These are phyloP conservation scores for Rhizophagus prolifer DNA, from an alignment of 192 early-diverging fungal species.

Conservation along the genomic window DNA sequence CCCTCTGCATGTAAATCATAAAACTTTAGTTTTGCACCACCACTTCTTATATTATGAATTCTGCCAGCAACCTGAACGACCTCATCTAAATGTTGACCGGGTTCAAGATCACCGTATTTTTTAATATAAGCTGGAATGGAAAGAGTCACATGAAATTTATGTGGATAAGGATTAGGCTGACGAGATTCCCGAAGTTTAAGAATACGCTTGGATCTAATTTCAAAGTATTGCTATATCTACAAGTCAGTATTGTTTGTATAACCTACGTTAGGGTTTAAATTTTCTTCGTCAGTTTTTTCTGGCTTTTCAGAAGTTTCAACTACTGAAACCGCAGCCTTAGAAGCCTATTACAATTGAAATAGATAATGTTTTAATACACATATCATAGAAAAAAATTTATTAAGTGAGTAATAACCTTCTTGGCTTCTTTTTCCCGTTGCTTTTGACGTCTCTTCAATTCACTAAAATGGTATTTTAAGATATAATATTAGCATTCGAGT, in stretches of 20 bases:
- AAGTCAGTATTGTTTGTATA: background rate
- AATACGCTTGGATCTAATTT: conserved; percentile 87
- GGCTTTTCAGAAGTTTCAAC: conserved; percentile 45
- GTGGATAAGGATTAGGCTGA: conserved; percentile 92
- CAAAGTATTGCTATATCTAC: conserved; percentile 83
- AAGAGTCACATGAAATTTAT: conserved; percentile 95
- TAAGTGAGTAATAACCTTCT: conserved; percentile 48
- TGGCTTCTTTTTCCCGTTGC: conserved; percentile 86
- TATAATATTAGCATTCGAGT: background rate
- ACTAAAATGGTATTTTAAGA: conserved; percentile 41
- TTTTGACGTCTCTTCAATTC: conserved; percentile 92
- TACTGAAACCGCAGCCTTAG: conserved; percentile 53
- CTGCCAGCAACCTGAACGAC: conserved; percentile 84
- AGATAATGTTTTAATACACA: background rate
- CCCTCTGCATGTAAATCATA: conserved; percentile 95
- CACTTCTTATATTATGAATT: conserved; percentile 94
- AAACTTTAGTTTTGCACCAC: conserved; percentile 88
- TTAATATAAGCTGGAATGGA: conserved; percentile 84
- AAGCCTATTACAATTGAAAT: conserved; percentile 40
- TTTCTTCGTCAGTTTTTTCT: conserved; percentile 69
- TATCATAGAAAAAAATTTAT: background rate
- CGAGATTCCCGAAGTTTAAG: conserved; percentile 77
- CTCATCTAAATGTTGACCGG: conserved; percentile 67
- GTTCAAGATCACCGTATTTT: conserved; percentile 71
- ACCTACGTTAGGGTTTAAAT: conserved; percentile 80